Percentiles rank a stretch among this genome's conserved stretches.
phyloP scores from a whole-genome alignment of 441 rosid genomes.

The Erysimum pusillum region DNA sequence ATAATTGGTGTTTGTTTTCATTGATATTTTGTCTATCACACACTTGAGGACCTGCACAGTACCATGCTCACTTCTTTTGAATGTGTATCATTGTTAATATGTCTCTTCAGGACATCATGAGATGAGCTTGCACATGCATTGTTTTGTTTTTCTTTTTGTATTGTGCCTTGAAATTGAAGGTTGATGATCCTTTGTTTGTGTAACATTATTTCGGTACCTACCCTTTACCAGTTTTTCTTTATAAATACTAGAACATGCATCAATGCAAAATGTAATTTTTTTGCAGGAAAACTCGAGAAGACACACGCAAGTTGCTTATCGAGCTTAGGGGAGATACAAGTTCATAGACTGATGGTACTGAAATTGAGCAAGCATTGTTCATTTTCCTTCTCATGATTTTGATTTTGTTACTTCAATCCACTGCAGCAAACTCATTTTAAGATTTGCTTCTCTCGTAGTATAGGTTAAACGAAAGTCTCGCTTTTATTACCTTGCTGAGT shows the following conservation, averaged over 20 bases:
- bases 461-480: constrained; percentile 56
- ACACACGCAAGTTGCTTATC: constrained; percentile 52
- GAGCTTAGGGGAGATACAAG: constrained; percentile 55
- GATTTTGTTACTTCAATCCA: background rate
- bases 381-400: constrained; percentile 2
- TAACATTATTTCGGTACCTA: background rate
- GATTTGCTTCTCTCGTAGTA: constrained; percentile 20
- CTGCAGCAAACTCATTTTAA: constrained; percentile 1
- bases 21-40: constrained; percentile 19
- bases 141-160: background rate
- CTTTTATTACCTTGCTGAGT: constrained; percentile 34
- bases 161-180: constrained; percentile 3
- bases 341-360: constrained; percentile 63
- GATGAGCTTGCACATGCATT: constrained; percentile 3
- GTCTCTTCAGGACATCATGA: background rate
- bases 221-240: background rate
- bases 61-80: constrained; percentile 21
- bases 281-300: constrained; percentile 66
- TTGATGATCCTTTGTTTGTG: constrained; percentile 16
- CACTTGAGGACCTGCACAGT: background rate
- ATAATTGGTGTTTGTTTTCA: constrained; percentile 9
- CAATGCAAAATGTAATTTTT: background rate
- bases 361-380: background rate
- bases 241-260: background rate
- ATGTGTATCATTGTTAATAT: constrained; percentile 17